Evolutionary conservation across 1,284 basidiomycete species (phyloP).

Genomic region (Golubevia sp.): DNA sequence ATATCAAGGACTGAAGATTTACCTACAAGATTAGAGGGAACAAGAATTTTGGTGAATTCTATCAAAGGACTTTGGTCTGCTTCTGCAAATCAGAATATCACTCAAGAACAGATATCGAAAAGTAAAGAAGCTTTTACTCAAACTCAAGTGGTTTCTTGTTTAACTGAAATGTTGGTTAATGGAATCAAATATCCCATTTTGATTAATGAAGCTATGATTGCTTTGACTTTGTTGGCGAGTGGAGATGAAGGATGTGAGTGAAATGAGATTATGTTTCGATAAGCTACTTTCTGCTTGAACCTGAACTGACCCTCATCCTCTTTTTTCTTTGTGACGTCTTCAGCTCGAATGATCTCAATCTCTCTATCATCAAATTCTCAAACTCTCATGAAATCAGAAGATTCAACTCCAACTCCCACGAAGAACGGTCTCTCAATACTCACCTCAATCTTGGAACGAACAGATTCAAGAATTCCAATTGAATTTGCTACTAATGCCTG

Average conservation of each 20-base stretch:
- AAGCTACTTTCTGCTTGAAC: not conserved
- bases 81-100: not conserved
- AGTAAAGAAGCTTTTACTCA: conserved; percentile 8
- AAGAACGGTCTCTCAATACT: conserved; percentile 40
- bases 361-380: conserved; percentile 16
- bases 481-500: conserved; percentile 44
- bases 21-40: conserved; percentile 47
- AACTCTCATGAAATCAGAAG: conserved; percentile 12
- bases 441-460: conserved; percentile 30
- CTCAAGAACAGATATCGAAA: not conserved
- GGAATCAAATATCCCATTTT: conserved; percentile 45
- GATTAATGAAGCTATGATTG: conserved; percentile 50
- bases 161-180: conserved; percentile 41
- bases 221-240: conserved; percentile 40
- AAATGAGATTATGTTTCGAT: not conserved
- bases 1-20: conserved; percentile 39
- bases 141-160: conserved; percentile 28
- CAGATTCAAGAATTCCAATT: conserved; percentile 47
- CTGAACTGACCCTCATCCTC: not conserved
- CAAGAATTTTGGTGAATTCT: conserved; percentile 40
- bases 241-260: conserved; percentile 21
- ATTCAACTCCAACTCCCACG: conserved; percentile 22
- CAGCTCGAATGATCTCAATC: conserved; percentile 20
- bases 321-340: not conserved
- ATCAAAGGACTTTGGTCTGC: conserved; percentile 41